Base-by-base conservation (phyloP, 2,329 filamentous ascomycete species). In the Penicillium expansum region DNA sequence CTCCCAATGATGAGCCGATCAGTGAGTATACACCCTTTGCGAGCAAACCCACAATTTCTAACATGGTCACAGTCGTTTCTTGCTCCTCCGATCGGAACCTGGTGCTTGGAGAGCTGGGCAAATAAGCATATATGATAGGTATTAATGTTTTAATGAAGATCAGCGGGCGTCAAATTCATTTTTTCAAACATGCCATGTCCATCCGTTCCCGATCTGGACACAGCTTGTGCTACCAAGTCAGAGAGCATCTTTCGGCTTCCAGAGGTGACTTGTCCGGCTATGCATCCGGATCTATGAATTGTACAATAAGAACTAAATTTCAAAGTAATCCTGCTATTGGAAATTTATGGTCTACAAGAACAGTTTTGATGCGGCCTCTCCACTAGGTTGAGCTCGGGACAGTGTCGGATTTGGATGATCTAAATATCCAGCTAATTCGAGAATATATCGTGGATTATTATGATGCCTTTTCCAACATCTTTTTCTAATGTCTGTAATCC, bases 81-180 rank as follows among this genome's bases (percentile, higher is more conserved):
- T 91, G 87, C 29, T 96, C 91, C 9, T 94, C 92, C n/a, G 92
- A 96, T 77, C 86, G 90, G 48, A 93, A 84, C 42, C 82, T 96
- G 70, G 81, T 96, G 62, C 81, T 96, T 6, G 92, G 92, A 57
- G 92, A 96, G 76, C 78, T 96, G 58, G 81, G 81, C 79, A 88
- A 81, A 82, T 86, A 83, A 78, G 41, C 52, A 55, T 51, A 37
- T n/a, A 38, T 50, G 35, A 59, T 45, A 37, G 57, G 44, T 47
- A 48, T 48, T 61, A 54, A 55, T 56, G 50, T 56, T 63, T 48
- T 64, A 61, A 62, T 64, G 54, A 61, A 60, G 52, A 64, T 61
- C 60, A 66, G 64, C 64, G 64, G 64, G 64, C 64, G 64, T 66
- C 63, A 55, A 62, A 56, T 63, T 58, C 60, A 58, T 63, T 42